These are phyloP conservation scores for Xylariomycetidae sp. DNA, from an alignment of 2,329 filamentous ascomycete species.

Conservation along the genomic window DNA sequence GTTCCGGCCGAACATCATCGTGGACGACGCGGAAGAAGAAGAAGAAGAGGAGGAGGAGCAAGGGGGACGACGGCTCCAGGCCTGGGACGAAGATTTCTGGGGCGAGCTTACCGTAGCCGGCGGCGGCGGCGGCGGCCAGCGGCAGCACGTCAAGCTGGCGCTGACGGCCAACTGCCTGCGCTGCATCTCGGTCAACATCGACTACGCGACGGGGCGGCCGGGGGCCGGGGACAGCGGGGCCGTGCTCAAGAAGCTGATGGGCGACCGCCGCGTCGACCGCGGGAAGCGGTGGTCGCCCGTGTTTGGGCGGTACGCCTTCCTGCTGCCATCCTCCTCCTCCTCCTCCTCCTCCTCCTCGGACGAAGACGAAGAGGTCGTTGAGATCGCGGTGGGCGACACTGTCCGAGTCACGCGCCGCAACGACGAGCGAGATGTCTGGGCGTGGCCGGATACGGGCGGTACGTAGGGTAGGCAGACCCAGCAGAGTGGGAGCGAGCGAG, in stretches of 20 bases:
- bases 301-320: slow-evolving; percentile 68
- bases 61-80: slow-evolving; percentile 17
- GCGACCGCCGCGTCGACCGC: slow-evolving; percentile 63
- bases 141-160: slow-evolving; percentile 33
- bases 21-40: slow-evolving; percentile 38
- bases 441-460: slow-evolving; percentile 36
- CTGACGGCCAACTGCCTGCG: slow-evolving; percentile 66
- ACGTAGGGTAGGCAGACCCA: slow-evolving; percentile 3
- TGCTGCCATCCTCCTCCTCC: slow-evolving; percentile 29
- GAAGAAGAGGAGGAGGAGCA: slow-evolving; percentile 1
- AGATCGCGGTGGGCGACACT: slow-evolving; percentile 49
- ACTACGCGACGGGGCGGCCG: slow-evolving; percentile 58
- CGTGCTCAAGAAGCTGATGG: slow-evolving; percentile 64
- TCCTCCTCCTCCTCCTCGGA: slow-evolving; percentile 28
- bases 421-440: slow-evolving; percentile 46
- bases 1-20: slow-evolving; percentile 68
- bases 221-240: slow-evolving; percentile 51
- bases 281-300: slow-evolving; percentile 62
- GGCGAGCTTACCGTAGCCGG: slow-evolving; percentile 44
- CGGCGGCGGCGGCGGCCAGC: not conserved
- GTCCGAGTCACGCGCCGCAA: slow-evolving; percentile 46
- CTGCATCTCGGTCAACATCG: slow-evolving; percentile 65
- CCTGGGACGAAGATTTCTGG: slow-evolving; percentile 72
- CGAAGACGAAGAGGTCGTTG: slow-evolving; percentile 16
- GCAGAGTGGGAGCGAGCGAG: not conserved